phyloP scores from a whole-genome alignment of 176 grass and related monocot genomes.

The Eragrostis curvula region DNA sequence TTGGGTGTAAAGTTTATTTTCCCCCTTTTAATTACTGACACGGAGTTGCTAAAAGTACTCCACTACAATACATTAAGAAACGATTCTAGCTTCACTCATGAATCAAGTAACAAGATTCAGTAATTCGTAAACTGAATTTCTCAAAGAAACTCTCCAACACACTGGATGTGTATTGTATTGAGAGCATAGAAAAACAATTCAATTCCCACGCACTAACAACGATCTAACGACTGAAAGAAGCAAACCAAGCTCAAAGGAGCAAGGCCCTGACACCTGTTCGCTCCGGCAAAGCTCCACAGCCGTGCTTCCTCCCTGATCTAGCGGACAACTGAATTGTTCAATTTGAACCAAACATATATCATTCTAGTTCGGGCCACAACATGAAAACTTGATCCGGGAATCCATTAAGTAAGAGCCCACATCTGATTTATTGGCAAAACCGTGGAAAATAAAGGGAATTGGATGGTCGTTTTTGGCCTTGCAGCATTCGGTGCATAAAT shows the following conservation, averaged over 20 bases:
- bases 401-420: neutral
- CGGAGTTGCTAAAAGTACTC: neutral
- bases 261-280: neutral
- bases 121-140: neutral
- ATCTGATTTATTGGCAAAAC: neutral
- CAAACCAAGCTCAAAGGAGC: neutral
- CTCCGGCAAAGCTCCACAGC: neutral
- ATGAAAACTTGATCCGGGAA: neutral
- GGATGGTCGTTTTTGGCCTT: neutral
- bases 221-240: neutral
- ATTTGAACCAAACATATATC: neutral
- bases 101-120: neutral
- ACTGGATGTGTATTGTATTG: neutral
- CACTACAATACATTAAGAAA: neutral
- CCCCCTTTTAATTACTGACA: slow-evolving; percentile 1
- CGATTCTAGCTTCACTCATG: neutral
- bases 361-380: neutral
- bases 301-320: neutral
- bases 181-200: too few relatives aligned
- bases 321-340: neutral
- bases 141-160: neutral
- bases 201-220: neutral
- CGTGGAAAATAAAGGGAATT: neutral
- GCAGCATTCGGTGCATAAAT: too few relatives aligned
- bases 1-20: neutral